Percentiles rank a stretch among this genome's conserved stretches.
Evolutionary conservation across 352 stramenopile genomes (phyloP).

Genomic region (Globisporangium cystogenes): DNA sequence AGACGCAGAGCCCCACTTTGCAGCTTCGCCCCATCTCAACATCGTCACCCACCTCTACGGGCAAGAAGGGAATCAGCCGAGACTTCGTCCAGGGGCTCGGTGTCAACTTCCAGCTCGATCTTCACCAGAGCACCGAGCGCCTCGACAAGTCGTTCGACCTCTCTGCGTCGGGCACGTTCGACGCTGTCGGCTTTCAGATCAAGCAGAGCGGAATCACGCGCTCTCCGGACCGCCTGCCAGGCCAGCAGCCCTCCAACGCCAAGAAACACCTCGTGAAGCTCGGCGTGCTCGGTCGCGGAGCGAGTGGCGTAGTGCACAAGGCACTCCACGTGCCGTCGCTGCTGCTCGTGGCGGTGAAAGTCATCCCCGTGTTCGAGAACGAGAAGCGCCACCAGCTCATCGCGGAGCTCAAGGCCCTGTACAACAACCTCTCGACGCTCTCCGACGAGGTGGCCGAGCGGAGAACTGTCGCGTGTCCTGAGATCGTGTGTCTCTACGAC

Average conservation of each 20-base stretch:
- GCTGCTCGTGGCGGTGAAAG: conserved; percentile 87
- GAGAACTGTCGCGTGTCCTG: conserved; percentile 56
- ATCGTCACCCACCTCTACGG: conserved; percentile 37
- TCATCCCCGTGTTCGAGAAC: conserved; percentile 88
- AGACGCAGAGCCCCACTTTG: conserved; percentile 40
- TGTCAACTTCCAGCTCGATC: conserved; percentile 63
- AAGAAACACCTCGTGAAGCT: conserved; percentile 85
- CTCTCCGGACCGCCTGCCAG: conserved; percentile 37
- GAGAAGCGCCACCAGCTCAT: conserved; percentile 87
- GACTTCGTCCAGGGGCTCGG: conserved; percentile 67
- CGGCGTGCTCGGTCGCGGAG: conserved; percentile 70
- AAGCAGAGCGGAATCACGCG: conserved; percentile 76
- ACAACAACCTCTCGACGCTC: conserved; percentile 82
- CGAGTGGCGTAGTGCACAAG: conserved; percentile 87
- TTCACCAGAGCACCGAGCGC: conserved; percentile 52
- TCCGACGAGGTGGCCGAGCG: conserved; percentile 38
- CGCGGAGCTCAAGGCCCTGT: conserved; percentile 77
- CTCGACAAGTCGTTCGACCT: conserved; percentile 78
- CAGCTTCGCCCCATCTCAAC: conserved; percentile 24
- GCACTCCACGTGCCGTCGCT: conserved; percentile 87
- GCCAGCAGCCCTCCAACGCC: conserved; percentile 42
- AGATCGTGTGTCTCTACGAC: conserved; percentile 92
- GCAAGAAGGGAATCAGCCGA: conserved; percentile 65
- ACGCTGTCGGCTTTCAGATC: conserved; percentile 78
- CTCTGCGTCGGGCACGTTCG: conserved; percentile 76